Base-by-base conservation (phyloP, 2,329 filamentous ascomycete genomes). In the Zymoseptoria ardabiliae region DNA sequence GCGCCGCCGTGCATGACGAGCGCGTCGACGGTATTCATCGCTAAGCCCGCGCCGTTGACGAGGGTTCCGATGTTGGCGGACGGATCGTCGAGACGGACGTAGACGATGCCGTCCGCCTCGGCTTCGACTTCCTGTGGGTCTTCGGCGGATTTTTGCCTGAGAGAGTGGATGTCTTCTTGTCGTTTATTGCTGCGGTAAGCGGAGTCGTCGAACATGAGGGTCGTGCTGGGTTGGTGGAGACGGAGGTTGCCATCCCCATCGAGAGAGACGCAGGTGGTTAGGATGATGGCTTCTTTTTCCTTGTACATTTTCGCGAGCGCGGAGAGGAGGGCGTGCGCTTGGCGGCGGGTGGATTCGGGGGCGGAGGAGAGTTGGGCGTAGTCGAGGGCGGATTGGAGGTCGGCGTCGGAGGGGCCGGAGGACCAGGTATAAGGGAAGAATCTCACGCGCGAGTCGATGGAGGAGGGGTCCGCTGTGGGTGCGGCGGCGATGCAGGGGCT, bases 21-120 rank as follows among this genome's bases (percentile, higher is more conserved):
- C 0, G 89, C 88, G 71, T 96, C 91, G 61, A 92, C 85, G 0
- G 91, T 96, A 71, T 94, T 94, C 89, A 96, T 94, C 0, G 91
- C 91, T 1, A 96, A 81, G 0, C 91, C 91, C 0, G 92, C 91
- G 50, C 91, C 91, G 69, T 96, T 96, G 64, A 96, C 90, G 10
- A 95, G 78, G 0, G 89, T 96, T 45, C 90, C 91, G 56, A 96
- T 86, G 62, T 85, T 85, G 56, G 81, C 83, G 57, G 77, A 70
- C 0, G 77, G 77, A 2, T 80, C 78, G 58, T 69, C 58, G 2
- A 83, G 79, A 67, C 83, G 86, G 63, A 95, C 82, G 72, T 92
- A 95, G 0, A 94, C 88, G 66, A 96, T 91, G 3, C 90, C 90
- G 59, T 86, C 78, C 59, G 82, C 79, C 69, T 88, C 86, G 2